phyloP scores from a whole-genome alignment of 2,329 filamentous ascomycete species.

The Thelonectria discophora region DNA sequence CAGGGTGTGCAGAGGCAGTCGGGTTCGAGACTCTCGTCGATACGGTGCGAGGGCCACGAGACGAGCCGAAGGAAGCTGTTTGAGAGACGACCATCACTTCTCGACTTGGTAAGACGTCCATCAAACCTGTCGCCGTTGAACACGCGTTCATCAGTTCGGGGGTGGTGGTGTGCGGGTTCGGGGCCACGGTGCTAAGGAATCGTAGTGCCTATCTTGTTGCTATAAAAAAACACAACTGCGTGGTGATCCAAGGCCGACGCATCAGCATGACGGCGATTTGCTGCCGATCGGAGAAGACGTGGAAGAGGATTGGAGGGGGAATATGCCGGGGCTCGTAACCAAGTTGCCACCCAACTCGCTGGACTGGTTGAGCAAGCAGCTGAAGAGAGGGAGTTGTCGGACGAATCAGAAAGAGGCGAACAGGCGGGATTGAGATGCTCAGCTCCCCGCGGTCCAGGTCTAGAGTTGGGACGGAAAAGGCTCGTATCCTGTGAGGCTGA shows the following conservation, averaged over 20 bases:
- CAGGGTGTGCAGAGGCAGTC: background rate
- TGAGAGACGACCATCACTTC: background rate
- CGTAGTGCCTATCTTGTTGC: constrained; percentile 24
- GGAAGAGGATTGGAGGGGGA: constrained; percentile 3
- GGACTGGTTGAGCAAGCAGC: constrained; percentile 14
- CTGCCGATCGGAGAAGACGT: constrained; percentile 5
- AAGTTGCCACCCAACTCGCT: constrained; percentile 9
- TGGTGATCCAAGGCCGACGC: constrained; percentile 8
- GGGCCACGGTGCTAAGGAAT: constrained; percentile 1
- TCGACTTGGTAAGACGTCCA: background rate
- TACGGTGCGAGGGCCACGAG: background rate
- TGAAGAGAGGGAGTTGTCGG: constrained; percentile 19
- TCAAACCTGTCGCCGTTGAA: constrained; percentile 14
- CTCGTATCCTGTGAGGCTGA: too few relatives aligned
- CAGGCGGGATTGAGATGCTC: background rate
- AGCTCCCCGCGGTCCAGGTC: background rate
- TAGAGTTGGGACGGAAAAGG: too few relatives aligned
- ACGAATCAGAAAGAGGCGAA: background rate
- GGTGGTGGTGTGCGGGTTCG: constrained; percentile 6
- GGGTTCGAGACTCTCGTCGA: background rate
- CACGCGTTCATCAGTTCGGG: constrained; percentile 24
- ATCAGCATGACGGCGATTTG: constrained; percentile 1
- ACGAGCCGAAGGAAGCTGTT: background rate
- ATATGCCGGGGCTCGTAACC: constrained; percentile 20
- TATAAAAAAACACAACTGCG: constrained; percentile 31